A percentile compares a stretch with the other conserved stretches of the same genome.
Conservation (phyloP, 2,329 filamentous ascomycete species). For the Lachnellula willkommii region DNA sequence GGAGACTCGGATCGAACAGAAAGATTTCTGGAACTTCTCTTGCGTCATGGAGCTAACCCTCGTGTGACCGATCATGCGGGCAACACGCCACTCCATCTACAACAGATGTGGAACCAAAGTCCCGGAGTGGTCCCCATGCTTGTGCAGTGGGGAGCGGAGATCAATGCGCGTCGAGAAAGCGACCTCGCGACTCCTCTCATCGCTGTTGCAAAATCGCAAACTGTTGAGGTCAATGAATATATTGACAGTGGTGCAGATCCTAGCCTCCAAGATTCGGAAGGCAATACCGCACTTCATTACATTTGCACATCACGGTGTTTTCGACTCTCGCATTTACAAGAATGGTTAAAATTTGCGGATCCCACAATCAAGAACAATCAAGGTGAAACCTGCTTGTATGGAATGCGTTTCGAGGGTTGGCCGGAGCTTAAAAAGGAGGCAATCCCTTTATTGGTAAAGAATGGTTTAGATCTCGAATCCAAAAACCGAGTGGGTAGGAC, state of each 20-base stretch:
- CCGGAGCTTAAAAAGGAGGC: not conserved
- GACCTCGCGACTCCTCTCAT: slow-evolving; percentile 7
- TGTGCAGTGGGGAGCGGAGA: slow-evolving; percentile 6
- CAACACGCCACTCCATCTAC: not conserved
- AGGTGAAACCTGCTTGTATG: not conserved
- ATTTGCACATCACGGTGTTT: not conserved
- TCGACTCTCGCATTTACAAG: not conserved
- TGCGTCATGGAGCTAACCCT: slow-evolving; percentile 1
- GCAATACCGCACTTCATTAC: slow-evolving; percentile 11
- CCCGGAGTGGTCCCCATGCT: not conserved
- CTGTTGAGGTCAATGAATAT: not conserved
- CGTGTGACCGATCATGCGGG: not conserved
- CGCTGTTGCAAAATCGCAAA: slow-evolving; percentile 1
- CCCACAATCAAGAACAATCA: slow-evolving; percentile 2
- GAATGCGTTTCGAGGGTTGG: slow-evolving; percentile 1
- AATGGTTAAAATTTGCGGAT: slow-evolving; percentile 1
- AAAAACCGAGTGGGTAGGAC: slow-evolving; percentile 5
- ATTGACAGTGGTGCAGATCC: slow-evolving; percentile 5
- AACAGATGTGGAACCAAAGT: not conserved
- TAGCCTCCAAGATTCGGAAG: slow-evolving; percentile 5
- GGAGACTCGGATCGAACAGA: not conserved
- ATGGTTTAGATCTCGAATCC: slow-evolving; percentile 6
- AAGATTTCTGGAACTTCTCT: slow-evolving; percentile 5
- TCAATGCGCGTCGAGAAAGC: slow-evolving; percentile 2
- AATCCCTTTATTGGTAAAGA: slow-evolving; percentile 2